Evolutionary conservation across 2,329 filamentous ascomycete genomes (phyloP), one percentile per base, ranked within the genome.

Genomic region (Colletotrichum sp.): DNA sequence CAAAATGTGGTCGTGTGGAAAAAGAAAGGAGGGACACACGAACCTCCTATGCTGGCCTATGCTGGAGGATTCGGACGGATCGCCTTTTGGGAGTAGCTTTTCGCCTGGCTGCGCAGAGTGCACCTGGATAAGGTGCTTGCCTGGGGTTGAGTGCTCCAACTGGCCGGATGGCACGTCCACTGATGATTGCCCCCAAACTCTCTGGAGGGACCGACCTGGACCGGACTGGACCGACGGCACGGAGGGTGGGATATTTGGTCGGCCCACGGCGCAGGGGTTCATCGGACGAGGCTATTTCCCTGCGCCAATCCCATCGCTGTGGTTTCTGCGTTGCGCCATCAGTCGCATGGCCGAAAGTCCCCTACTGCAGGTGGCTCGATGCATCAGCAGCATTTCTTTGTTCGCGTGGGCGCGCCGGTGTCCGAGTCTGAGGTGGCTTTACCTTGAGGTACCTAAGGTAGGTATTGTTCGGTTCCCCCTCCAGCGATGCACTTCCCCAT

Each of bases 241-340:
- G 59, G 30, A 36, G 24, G 24, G 36, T 70, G 36, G 52, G 52
- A 62, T 49, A 72, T 72, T 72, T 63, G 69, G 69, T 68, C 63
- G 69, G 69, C 73, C 73, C 73, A 76, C 73, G 64, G 26, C 32
- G 26, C 73, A 72, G 57, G 72, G 72, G 68, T 36, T 34, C 30
- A 66, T 72, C 68, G 52, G 72, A 62, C 72, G 72, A 72, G 62
- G 68, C 49, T 67, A 34, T 67, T 62, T 62, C 44, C 44, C 67
- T 71, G 60, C 60, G 34, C 72, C 72, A 75, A 75, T 71, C 72
- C 67, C 26, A 36, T 74, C 60, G 66, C 26, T 10, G 66, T 44
- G 34, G 59, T 49, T 44, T 60, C 15, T 9, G 59, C 44, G n/a
- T 60, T 34, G 67, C 68, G 67, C 67, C 72, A 71, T 49, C 26